These are phyloP conservation scores for Tuber brumale DNA, from an alignment of 495 filamentous ascomycete species.

Conservation along the genomic window DNA sequence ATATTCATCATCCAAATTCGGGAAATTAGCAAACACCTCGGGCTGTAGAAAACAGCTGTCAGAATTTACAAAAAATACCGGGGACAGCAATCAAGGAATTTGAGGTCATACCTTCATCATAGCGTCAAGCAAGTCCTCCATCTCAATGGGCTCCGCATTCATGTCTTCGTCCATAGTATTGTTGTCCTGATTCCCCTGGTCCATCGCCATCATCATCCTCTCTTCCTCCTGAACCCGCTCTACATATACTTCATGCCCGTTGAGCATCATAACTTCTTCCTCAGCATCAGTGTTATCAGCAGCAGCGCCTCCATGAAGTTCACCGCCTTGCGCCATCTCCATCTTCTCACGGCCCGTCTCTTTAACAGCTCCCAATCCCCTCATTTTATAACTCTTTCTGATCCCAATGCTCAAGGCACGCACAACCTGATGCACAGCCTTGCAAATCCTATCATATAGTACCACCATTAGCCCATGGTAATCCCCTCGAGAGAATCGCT, in stretches of 20 bases:
- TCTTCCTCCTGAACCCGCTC: neutral
- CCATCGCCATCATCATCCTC: neutral
- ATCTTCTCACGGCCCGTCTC: neutral
- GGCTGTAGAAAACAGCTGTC: neutral
- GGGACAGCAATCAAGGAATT: neutral
- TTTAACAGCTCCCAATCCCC: too few relatives aligned
- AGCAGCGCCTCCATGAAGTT: neutral
- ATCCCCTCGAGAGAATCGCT: neutral
- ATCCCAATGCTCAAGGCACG: neutral
- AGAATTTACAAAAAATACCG: neutral
- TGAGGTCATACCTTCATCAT: neutral
- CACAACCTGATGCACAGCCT: neutral
- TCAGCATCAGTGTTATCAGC: neutral
- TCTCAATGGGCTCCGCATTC: neutral
- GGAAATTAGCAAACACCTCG: neutral
- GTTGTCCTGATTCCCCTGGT: neutral
- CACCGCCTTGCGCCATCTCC: neutral
- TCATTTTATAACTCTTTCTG: neutral
- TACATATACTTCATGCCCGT: neutral
- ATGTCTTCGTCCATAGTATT: neutral
- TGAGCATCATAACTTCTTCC: neutral
- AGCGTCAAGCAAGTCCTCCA: neutral
- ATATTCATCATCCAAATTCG: neutral
- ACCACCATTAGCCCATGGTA: neutral
- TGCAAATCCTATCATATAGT: neutral